A percentile compares a stretch with the other conserved stretches of the same genome.
phyloP scores from a whole-genome alignment of 805 yeast species.

The Yamadazyma endophytica region DNA sequence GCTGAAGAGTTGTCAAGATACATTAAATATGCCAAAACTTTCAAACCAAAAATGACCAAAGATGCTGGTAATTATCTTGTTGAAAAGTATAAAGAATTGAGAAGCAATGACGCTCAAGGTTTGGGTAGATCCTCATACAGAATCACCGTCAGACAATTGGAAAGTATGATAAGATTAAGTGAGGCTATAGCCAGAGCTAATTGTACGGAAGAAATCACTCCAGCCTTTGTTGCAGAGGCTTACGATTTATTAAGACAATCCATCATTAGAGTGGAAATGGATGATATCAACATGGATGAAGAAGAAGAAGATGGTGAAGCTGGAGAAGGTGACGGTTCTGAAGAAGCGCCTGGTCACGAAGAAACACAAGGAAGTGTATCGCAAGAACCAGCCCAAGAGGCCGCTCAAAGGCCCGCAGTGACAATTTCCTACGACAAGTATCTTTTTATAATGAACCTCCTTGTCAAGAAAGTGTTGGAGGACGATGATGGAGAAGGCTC shows the following conservation, averaged over 20 bases:
- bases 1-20: constrained; percentile 87
- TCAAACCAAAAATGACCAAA: constrained; percentile 82
- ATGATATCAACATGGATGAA: constrained; percentile 84
- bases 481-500: constrained; percentile 47
- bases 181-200: constrained; percentile 98
- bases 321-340: constrained; percentile 18
- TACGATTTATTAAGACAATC: constrained; percentile 85
- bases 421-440: constrained; percentile 83
- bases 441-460: constrained; percentile 73
- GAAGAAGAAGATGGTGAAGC: constrained; percentile 31
- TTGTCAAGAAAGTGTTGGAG: constrained; percentile 62
- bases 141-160: constrained; percentile 95
- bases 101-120: constrained; percentile 90
- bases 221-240: constrained; percentile 88
- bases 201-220: constrained; percentile 83
- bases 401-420: constrained; percentile 16
- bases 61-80: constrained; percentile 78
- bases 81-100: constrained; percentile 73
- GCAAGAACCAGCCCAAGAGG: constrained; percentile 7
- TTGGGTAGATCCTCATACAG: constrained; percentile 80
- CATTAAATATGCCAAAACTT: constrained; percentile 87
- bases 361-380: constrained; percentile 12
- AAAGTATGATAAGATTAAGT: constrained; percentile 85
- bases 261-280: constrained; percentile 89
- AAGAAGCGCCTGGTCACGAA: constrained; percentile 9